A percentile compares a stretch with the other conserved stretches of the same genome.
These are phyloP conservation scores for Pseudoturritis turrita DNA, from an alignment of 345 rosid genomes.

Conservation along the genomic window DNA sequence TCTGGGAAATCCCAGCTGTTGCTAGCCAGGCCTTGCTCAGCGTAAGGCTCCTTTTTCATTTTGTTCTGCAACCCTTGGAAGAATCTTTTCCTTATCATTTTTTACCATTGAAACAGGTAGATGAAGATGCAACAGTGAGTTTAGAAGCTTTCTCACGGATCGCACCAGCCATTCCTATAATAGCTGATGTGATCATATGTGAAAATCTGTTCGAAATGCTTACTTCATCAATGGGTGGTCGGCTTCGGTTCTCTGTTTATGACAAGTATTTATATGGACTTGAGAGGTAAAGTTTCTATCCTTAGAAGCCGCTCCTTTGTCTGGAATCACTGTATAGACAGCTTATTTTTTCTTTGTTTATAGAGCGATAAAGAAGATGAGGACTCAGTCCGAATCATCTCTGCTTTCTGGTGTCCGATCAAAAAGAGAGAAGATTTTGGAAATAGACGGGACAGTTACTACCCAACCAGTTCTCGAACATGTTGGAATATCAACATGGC, in stretches of 20 bases:
- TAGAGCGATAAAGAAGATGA: conserved; percentile 83
- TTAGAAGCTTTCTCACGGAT: conserved; percentile 84
- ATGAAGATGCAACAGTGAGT: conserved; percentile 75
- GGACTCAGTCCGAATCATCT: conserved; percentile 78
- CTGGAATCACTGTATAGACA: not conserved
- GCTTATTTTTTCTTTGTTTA: not conserved
- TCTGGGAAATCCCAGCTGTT: conserved; percentile 84
- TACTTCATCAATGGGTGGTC: conserved; percentile 54
- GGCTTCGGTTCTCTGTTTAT: conserved; percentile 69
- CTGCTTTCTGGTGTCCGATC: conserved; percentile 66
- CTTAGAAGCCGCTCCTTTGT: not conserved
- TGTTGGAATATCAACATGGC: conserved; percentile 94
- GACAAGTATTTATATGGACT: conserved; percentile 77
- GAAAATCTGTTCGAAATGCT: conserved; percentile 88
- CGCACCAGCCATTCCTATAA: conserved; percentile 84
- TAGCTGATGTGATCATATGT: conserved; percentile 71
- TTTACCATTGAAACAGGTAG: conserved; percentile 43
- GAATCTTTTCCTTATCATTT: conserved; percentile 1
- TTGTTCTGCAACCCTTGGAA: not conserved
- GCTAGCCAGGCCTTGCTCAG: conserved; percentile 53
- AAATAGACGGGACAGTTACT: conserved; percentile 92
- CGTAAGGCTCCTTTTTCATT: conserved; percentile 35
- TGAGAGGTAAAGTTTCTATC: conserved; percentile 51
- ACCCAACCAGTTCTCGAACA: conserved; percentile 98
- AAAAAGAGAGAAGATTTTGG: conserved; percentile 77